Conservation (phyloP, 371 early-diverging fungal genomes). For the Syncephalastrum sp. region DNA sequence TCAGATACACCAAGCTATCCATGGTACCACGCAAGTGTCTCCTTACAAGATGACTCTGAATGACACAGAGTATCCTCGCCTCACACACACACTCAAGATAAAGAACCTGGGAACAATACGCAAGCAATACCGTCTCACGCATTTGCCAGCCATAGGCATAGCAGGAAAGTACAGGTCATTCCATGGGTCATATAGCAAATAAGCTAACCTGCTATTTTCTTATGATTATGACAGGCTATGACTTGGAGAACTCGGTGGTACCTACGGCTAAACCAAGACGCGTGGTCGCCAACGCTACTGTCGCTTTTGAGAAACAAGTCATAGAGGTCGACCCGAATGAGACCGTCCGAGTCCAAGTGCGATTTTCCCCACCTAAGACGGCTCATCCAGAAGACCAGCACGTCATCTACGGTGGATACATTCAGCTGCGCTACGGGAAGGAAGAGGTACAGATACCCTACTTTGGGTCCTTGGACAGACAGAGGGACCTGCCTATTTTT, state of each 20-base stretch:
- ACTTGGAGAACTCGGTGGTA: conserved; percentile 10
- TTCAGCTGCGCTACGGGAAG: background rate
- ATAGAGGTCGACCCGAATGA: background rate
- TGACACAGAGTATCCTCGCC: conserved; percentile 13
- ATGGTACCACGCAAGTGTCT: conserved; percentile 3
- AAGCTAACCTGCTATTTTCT: too few species aligned
- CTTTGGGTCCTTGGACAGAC: conserved; percentile 14
- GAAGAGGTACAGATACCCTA: conserved; percentile 13
- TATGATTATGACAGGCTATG: conserved; percentile 8
- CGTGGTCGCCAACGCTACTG: conserved; percentile 1
- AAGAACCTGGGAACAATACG: conserved; percentile 1
- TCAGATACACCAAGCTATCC: conserved; percentile 17
- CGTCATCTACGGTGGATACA: conserved; percentile 16
- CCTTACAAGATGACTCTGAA: conserved; percentile 19
- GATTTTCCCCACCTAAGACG: conserved; percentile 6
- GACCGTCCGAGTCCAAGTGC: background rate
- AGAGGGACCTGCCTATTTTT: conserved; percentile 17
- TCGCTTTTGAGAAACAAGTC: conserved; percentile 2
- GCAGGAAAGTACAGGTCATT: conserved; percentile 5
- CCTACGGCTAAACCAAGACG: conserved; percentile 12
- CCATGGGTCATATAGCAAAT: background rate
- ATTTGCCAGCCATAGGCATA: conserved; percentile 11
- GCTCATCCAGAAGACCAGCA: background rate
- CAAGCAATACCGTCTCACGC: conserved; percentile 9
- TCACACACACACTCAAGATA: background rate